These are phyloP conservation scores for Pyrenophora tritici-repentis DNA, from an alignment of 2,329 filamentous ascomycete species.

Conservation along the genomic window DNA sequence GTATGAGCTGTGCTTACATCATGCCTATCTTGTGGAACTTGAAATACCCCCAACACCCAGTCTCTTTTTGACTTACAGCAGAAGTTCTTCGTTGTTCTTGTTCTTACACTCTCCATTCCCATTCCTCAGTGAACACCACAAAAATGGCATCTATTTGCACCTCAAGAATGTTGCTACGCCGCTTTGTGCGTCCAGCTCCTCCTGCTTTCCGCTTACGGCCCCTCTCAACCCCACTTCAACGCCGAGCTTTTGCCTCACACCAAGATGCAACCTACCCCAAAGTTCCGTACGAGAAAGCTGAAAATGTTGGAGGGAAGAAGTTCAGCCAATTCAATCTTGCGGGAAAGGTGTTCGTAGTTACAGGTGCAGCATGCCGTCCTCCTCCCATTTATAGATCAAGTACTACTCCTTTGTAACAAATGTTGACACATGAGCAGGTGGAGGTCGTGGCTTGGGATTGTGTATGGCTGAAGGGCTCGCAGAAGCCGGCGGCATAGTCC, in stretches of 20 bases:
- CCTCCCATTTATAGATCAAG: conserved; percentile 52
- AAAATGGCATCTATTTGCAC: conserved; percentile 20
- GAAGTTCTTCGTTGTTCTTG: neutral
- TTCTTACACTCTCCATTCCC: neutral
- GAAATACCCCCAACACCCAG: neutral
- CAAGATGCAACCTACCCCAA: conserved; percentile 16
- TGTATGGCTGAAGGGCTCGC: conserved; percentile 72
- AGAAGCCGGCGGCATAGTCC: conserved; percentile 74
- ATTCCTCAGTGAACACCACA: neutral
- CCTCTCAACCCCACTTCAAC: conserved; percentile 7
- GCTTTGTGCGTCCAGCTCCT: conserved; percentile 10
- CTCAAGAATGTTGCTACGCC: conserved; percentile 10
- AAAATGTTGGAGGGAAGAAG: conserved; percentile 21
- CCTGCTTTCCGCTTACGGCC: conserved; percentile 9
- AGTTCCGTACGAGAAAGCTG: conserved; percentile 25
- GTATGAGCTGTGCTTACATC: conserved; percentile 13
- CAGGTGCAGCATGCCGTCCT: conserved; percentile 66
- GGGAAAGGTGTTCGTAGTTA: conserved; percentile 56
- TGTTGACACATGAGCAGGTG: conserved; percentile 56
- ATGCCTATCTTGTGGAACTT: conserved; percentile 6
- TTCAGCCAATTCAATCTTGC: conserved; percentile 37
- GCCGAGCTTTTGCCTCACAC: conserved; percentile 14
- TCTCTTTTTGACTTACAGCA: neutral
- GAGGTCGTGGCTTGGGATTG: conserved; percentile 71
- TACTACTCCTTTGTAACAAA: conserved; percentile 34